Evolutionary conservation across 2,329 filamentous ascomycete species (phyloP), one percentile per base, ranked within the genome.

Genomic region (Paraphaeosphaeria minitans): DNA sequence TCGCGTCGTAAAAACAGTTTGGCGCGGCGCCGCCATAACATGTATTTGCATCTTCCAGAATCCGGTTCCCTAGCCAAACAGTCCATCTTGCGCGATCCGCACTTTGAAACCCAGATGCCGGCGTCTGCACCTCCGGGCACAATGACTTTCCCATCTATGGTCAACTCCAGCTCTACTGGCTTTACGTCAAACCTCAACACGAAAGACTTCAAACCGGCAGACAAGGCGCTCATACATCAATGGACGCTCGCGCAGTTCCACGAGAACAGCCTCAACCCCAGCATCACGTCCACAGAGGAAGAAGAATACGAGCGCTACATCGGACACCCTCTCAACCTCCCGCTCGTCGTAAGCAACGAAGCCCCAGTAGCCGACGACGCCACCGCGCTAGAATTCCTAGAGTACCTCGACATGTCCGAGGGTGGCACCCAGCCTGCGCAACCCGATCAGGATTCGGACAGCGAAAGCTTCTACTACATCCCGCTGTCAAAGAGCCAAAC

Each of bases 231-330:
- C 39, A 89, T 90, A 56, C 90, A 92, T 14, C 92, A 97, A 74
- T 93, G 91, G 89, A 96, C 92, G 0, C 89, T 97, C 49, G 89
- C 89, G 19, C 90, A 96, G 71, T 89, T 97, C 51, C 90, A 97
- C 46, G 84, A 89, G 54, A 90, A 93, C 73, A 95, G 92, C 5
- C 83, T 98, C 46, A 90, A 97, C 65, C 95, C 95, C 1, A 88
- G 87, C 0, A 91, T 99, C 39, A 90, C 86, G 8, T 78, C 84
- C 8, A 84, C 86, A 41, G 94, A 98, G 79, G 87, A 88, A 24
- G 88, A 90, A 48, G 95, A 98, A 74, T 99, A 99, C 74, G 85
- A 88, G 58, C 87, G 90, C 24, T 99, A 98, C 77, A 88, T 99
- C 65, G 87, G 74, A 13, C 95, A 99, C 71, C 93, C 95, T 1